Conservation (phyloP, 805 yeast genomes). For the Starmerella ratchasimensis region DNA sequence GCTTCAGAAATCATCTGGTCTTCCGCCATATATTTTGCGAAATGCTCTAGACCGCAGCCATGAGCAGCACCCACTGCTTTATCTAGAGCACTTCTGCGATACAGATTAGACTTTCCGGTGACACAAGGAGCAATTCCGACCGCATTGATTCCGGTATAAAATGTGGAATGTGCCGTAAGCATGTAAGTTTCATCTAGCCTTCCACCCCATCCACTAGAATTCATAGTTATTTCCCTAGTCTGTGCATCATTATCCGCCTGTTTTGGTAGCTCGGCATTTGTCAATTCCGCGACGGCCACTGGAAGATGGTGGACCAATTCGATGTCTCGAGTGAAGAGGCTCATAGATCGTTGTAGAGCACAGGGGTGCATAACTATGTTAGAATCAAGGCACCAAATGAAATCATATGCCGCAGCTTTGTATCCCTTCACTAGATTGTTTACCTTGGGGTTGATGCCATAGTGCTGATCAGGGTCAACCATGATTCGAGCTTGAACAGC, state of each 20-base stretch:
- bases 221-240: not conserved
- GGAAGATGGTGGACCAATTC: slow-evolving; percentile 75
- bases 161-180: slow-evolving; percentile 71
- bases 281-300: slow-evolving; percentile 16
- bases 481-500: slow-evolving; percentile 45
- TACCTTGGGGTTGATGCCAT: slow-evolving; percentile 81
- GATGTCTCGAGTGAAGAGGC: slow-evolving; percentile 32
- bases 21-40: slow-evolving; percentile 75
- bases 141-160: slow-evolving; percentile 65
- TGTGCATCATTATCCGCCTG: no score
- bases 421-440: slow-evolving; percentile 79
- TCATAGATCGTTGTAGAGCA: slow-evolving; percentile 51
- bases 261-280: not conserved
- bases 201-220: slow-evolving; percentile 38
- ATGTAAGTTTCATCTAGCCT: slow-evolving; percentile 74
- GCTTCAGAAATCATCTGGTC: slow-evolving; percentile 87
- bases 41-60: slow-evolving; percentile 44
- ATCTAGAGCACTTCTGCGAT: slow-evolving; percentile 46
- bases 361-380: slow-evolving; percentile 67
- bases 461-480: slow-evolving; percentile 33
- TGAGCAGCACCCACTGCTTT: slow-evolving; percentile 22
- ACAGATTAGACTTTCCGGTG: slow-evolving; percentile 76
- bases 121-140: slow-evolving; percentile 75
- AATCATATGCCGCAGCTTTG: slow-evolving; percentile 49
- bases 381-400: slow-evolving; percentile 75